These are phyloP conservation scores for Biscutella laevigata DNA, from an alignment of 441 rosid genomes.

Conservation along the genomic window DNA sequence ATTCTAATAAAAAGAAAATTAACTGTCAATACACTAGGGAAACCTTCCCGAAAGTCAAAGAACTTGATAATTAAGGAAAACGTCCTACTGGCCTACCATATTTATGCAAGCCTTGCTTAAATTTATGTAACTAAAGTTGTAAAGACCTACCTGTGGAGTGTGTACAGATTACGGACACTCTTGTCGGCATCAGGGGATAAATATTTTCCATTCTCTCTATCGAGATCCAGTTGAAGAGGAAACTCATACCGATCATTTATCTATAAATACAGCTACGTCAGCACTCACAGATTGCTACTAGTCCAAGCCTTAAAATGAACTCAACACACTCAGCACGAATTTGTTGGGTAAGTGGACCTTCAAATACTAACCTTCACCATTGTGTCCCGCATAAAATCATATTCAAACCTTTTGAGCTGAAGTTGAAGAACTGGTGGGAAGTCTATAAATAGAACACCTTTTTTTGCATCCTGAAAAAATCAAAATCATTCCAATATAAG, in stretches of 20 bases:
- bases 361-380: conserved; percentile 80
- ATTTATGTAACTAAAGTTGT: too few species aligned
- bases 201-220: conserved; percentile 72
- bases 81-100: too few species aligned
- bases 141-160: conserved; percentile 68
- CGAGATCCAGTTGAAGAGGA: conserved; percentile 91
- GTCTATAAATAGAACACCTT: conserved; percentile 84
- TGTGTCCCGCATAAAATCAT: conserved; percentile 79
- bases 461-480: conserved; percentile 98
- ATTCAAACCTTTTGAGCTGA: conserved; percentile 89
- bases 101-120: too few species aligned
- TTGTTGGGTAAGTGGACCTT: conserved; percentile 8
- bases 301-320: conserved; percentile 1
- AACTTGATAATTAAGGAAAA: neutral
- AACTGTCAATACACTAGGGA: neutral
- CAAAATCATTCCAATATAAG: neutral
- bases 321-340: conserved; percentile 2
- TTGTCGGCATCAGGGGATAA: conserved; percentile 83
- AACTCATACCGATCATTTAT: conserved; percentile 90
- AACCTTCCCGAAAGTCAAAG: conserved; percentile 1
- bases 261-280: conserved; percentile 33
- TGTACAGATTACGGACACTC: conserved; percentile 81
- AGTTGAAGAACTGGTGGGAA: conserved; percentile 97
- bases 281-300: too few species aligned
- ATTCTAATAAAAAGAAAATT: neutral